Evolutionary conservation across 495 filamentous ascomycete genomes (phyloP).

Genomic region (Oidiodendron maius): DNA sequence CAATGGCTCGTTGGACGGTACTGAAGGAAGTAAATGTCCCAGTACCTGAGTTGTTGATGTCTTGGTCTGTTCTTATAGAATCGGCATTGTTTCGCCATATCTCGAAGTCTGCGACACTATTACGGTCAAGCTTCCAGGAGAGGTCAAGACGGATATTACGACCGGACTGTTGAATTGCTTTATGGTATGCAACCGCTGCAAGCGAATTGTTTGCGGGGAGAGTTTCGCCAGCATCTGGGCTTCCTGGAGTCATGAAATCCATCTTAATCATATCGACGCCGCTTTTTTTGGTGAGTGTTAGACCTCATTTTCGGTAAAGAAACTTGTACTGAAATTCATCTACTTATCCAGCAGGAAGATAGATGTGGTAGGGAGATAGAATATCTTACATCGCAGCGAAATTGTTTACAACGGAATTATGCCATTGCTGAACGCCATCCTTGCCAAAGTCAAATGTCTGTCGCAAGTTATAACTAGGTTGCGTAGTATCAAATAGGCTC

Average conservation of each 20-base stretch:
- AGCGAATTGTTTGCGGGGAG: constrained; percentile 17
- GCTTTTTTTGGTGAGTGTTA: too few species aligned
- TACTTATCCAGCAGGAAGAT: too few species aligned
- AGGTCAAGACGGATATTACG: constrained; percentile 24
- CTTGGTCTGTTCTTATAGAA: constrained; percentile 24
- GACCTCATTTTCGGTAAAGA: too few species aligned
- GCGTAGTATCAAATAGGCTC: too few species aligned
- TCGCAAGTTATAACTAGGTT: too few species aligned
- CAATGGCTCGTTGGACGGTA: constrained; percentile 24
- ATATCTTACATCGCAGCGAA: too few species aligned
- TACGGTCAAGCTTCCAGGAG: constrained; percentile 28
- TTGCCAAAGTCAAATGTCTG: too few species aligned
- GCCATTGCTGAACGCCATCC: too few species aligned
- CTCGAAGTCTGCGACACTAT: constrained; percentile 14
- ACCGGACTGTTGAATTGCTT: constrained; percentile 22
- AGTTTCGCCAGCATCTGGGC: constrained; percentile 18
- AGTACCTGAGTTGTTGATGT: constrained; percentile 22
- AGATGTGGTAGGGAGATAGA: too few species aligned
- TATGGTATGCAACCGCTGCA: constrained; percentile 20
- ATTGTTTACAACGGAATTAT: too few species aligned
- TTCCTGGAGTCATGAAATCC: constrained; percentile 26
- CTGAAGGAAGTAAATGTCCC: constrained; percentile 23
- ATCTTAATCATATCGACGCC: constrained; percentile 27
- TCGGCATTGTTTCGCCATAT: constrained; percentile 24
- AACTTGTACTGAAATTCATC: too few species aligned